Percentiles rank a stretch among this genome's conserved stretches.
These are phyloP conservation scores for Saccharomyces paradoxus DNA, from an alignment of 805 yeast species.

Conservation along the genomic window DNA sequence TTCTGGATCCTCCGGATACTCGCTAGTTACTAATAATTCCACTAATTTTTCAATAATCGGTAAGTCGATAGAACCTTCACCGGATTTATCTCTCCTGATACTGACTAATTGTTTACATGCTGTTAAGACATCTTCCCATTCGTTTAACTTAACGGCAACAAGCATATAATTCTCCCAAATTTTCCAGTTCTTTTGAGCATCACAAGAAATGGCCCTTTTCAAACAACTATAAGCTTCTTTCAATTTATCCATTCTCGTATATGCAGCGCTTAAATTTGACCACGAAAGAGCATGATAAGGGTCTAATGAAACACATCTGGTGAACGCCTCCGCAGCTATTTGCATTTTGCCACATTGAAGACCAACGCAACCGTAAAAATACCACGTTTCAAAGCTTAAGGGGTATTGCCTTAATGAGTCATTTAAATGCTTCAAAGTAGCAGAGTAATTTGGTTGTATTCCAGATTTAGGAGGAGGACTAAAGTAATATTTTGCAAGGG, in stretches of 20 bases:
- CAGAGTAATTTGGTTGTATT: constrained; percentile 39
- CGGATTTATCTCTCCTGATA: constrained; percentile 45
- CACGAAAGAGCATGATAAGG: constrained; percentile 76
- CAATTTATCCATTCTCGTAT: constrained; percentile 53
- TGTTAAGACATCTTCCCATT: constrained; percentile 79
- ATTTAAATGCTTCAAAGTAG: constrained; percentile 58
- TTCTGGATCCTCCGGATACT: constrained; percentile 36
- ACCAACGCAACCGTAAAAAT: constrained; percentile 84
- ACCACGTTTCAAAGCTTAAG: constrained; percentile 75
- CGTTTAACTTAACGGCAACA: constrained; percentile 73
- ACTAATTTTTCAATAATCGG: constrained; percentile 68
- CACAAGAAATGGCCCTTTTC: constrained; percentile 68
- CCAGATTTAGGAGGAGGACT: constrained; percentile 54
- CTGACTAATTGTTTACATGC: constrained; percentile 62
- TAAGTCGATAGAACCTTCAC: constrained; percentile 63
- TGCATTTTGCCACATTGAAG: constrained; percentile 63
- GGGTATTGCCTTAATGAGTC: constrained; percentile 73
- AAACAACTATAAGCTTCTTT: constrained; percentile 81
- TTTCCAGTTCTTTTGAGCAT: constrained; percentile 71
- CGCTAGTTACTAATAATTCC: constrained; percentile 49
- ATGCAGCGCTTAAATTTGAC: constrained; percentile 84
- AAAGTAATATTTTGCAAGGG: constrained; percentile 67
- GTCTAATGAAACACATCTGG: constrained; percentile 81
- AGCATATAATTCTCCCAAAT: constrained; percentile 81
- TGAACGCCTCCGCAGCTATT: constrained; percentile 83